Base-by-base conservation (phyloP, 371 early-diverging fungal species). In the Mortierella sp. region DNA sequence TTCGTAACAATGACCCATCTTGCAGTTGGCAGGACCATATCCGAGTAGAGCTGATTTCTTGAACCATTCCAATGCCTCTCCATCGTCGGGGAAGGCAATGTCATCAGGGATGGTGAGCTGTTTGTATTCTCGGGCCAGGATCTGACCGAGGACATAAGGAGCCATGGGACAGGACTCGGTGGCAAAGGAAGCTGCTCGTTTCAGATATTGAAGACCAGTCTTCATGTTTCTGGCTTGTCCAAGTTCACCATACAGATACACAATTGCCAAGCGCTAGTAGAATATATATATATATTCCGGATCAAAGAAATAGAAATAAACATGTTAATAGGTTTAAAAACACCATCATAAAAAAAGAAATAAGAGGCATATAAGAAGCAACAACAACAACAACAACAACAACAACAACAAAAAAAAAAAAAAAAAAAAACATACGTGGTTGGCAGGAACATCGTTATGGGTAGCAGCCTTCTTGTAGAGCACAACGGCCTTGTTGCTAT, bases 1-100 rank as follows among this genome's bases (percentile, higher is more conserved):
- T 72, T 96, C 95, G 70, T 93, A 94, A 64, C 94, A 94, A 68
- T 88, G 90, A 7, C 95, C 97, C 7, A 95, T 75, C 57, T 91
- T 91, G 61, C 87, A 90, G 16, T 88, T 82, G 19, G 93, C 94
- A 6, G 91, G 86, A 2, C 89, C 85, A 68, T 92, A 85, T 5
- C 86, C 86, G 11, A 88, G 60, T 19, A 81, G 82, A 7, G 90
- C 88, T 6, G 89, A 87, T 53, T 85, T 80, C 56, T 68, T 48
- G 55, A 81, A 81, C 66, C 72, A 85, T 19, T 83, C 74, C 23
- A 73, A 56, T 0, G 86, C 84, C 62, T 76, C 77, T 23, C 66
- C 62, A 18, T 81, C 72, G 61, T 82, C 80, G 0, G 75, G 74
- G 21, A 74, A 68, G 6, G 74, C 80, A 19, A 80, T 53, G 51